These are phyloP conservation scores for Blastobotrys raffinosifermentans DNA, from an alignment of 1,139 yeast species.

Conservation along the genomic window DNA sequence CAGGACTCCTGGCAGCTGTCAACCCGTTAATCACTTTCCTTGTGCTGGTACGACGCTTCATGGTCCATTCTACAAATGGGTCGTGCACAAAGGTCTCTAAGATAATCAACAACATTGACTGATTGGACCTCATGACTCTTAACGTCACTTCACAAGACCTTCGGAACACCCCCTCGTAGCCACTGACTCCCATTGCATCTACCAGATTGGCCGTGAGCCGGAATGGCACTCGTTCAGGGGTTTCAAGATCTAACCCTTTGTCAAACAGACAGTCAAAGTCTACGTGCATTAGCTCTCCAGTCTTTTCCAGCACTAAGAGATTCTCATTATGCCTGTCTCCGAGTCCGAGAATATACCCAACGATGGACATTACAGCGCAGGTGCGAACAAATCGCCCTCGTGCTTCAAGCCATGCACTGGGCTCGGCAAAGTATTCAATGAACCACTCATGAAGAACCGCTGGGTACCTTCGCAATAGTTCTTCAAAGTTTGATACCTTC, in stretches of 20 bases:
- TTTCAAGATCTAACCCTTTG: slow-evolving; percentile 53
- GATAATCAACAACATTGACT: slow-evolving; percentile 84
- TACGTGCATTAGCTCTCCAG: slow-evolving; percentile 83
- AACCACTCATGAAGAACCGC: slow-evolving; percentile 88
- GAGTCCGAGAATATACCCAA: slow-evolving; percentile 70
- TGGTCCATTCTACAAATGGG: slow-evolving; percentile 53
- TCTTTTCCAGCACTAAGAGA: slow-evolving; percentile 62
- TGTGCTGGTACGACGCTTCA: slow-evolving; percentile 13
- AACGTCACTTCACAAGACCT: slow-evolving; percentile 82
- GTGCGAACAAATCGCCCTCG: slow-evolving; percentile 71
- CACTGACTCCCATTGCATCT: slow-evolving; percentile 87
- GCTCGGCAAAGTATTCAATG: slow-evolving; percentile 82
- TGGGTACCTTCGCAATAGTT: slow-evolving; percentile 39
- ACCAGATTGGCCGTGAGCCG: slow-evolving; percentile 81
- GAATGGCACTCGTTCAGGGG: slow-evolving; percentile 93
- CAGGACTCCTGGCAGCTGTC: slow-evolving; percentile 40
- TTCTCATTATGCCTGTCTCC: slow-evolving; percentile 98
- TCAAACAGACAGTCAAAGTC: slow-evolving; percentile 96
- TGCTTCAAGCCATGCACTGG: slow-evolving; percentile 79
- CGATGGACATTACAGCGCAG: slow-evolving; percentile 95
- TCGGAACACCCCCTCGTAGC: slow-evolving; percentile 87
- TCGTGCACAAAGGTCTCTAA: slow-evolving; percentile 91
- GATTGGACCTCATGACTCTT: slow-evolving; percentile 65
- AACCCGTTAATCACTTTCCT: slow-evolving; percentile 22
- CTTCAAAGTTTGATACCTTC: slow-evolving; percentile 16